Evolutionary conservation across 2,329 filamentous ascomycete species (phyloP).

Genomic region (Xenosphaeropsis pyriputrescens): DNA sequence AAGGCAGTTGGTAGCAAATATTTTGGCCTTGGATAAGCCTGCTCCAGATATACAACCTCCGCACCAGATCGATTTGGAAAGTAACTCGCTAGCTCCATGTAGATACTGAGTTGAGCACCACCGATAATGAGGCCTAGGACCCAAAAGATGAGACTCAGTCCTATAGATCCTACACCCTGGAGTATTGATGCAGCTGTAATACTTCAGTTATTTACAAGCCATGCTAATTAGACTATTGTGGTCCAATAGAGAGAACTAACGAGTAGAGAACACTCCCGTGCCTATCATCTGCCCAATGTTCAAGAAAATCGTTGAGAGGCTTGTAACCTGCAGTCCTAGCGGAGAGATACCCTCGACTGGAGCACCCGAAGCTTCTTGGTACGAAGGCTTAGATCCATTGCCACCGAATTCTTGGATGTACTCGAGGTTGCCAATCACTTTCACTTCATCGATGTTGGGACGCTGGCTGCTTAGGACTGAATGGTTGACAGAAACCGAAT

Average conservation of each 20-base stretch:
- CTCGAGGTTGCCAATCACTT: neutral
- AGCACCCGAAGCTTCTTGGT: constrained; percentile 46
- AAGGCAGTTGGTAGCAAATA: constrained; percentile 51
- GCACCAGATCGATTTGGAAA: constrained; percentile 52
- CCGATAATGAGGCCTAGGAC: constrained; percentile 45
- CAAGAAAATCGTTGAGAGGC: constrained; percentile 39
- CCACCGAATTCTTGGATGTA: constrained; percentile 17
- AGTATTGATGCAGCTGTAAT: constrained; percentile 40
- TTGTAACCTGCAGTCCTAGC: constrained; percentile 41
- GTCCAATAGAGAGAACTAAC: constrained; percentile 30
- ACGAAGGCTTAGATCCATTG: constrained; percentile 31
- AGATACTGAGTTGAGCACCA: constrained; percentile 36
- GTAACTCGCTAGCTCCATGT: constrained; percentile 48
- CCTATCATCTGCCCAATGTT: constrained; percentile 50
- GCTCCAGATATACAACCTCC: constrained; percentile 55
- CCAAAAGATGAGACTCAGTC: constrained; percentile 50
- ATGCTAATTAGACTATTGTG: too few relatives aligned
- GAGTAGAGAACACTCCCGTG: constrained; percentile 49
- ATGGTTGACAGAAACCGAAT: too few relatives aligned
- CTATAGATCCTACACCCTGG: constrained; percentile 42
- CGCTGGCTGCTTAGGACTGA: neutral
- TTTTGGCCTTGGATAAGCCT: constrained; percentile 47
- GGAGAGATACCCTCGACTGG: constrained; percentile 44
- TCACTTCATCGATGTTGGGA: neutral
- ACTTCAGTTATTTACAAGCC: neutral